Evolutionary conservation across 441 rosid genomes (phyloP).

Genomic region (Erysimum cheiri): DNA sequence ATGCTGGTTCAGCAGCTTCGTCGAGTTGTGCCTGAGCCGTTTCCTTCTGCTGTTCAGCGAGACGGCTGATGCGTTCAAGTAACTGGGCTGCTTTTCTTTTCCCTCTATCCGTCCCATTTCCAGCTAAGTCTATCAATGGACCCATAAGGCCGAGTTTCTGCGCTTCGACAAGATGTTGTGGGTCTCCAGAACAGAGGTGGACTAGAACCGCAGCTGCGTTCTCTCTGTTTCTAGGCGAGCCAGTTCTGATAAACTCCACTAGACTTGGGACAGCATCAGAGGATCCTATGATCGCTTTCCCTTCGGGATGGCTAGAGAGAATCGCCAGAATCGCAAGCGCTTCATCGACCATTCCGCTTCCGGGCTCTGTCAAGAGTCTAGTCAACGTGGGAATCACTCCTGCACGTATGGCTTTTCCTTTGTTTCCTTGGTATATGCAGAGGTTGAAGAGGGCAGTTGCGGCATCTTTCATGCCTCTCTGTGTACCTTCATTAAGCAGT

Average conservation of each 20-base stretch:
- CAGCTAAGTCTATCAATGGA: conserved; percentile 72
- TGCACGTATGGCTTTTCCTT: conserved; percentile 92
- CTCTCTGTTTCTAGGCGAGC: conserved; percentile 89
- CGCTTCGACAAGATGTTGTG: conserved; percentile 67
- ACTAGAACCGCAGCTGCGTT: conserved; percentile 96
- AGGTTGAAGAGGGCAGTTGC: conserved; percentile 97
- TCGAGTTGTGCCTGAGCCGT: conserved; percentile 48
- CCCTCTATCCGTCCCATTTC: conserved; percentile 88
- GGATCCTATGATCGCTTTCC: conserved; percentile 81
- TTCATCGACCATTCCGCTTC: conserved; percentile 89
- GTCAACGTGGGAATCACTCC: conserved; percentile 85
- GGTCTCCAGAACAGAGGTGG: conserved; percentile 84
- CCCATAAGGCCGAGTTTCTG: conserved; percentile 78
- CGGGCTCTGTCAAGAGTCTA: conserved; percentile 74
- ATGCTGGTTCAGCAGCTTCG: conserved; percentile 46
- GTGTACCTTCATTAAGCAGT: conserved; percentile 86
- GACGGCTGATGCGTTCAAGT: conserved; percentile 73
- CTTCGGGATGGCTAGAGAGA: conserved; percentile 90
- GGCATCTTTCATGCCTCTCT: conserved; percentile 93
- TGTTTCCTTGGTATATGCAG: conserved; percentile 97
- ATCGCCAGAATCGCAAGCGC: conserved; percentile 89
- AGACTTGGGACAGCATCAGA: conserved; percentile 83
- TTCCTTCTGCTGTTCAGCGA: conserved; percentile 70
- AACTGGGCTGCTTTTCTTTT: conserved; percentile 91
- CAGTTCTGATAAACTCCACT: conserved; percentile 74